Base-by-base conservation (phyloP, 2,329 filamentous ascomycete genomes). In the Monosporascus ibericus region DNA sequence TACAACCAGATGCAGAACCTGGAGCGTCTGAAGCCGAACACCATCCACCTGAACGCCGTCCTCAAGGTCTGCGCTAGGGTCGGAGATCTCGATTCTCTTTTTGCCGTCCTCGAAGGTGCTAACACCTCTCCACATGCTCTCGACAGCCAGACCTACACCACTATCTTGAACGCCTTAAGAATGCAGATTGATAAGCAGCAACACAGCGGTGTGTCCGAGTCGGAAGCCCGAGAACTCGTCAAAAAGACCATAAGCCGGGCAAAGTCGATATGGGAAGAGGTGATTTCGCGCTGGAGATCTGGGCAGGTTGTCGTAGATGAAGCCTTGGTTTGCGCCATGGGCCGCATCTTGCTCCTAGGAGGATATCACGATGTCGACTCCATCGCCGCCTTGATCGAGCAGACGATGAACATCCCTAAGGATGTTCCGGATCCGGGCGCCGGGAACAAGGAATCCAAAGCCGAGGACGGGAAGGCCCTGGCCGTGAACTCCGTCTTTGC, bases 21-120 rank as follows among this genome's bases (percentile, higher is more conserved):
- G 37, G 83, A 80, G 1, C 75, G 77, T 7, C 75, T 95, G 48
- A 78, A 84, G 58, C 87, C 88, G 17, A 88, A 85, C 59, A 87
- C 86, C 37, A 87, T 90, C 52, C 94, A 97, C 65, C 84, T 89
- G 57, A 99, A 99, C 66, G 89, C 92, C 9, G 82, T 91, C n/a
- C 74, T 99, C 44, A 84, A 85, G 53, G 87, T 94, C 8, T 97
- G 92, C 67, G 81, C 86, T 47, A 79, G 82, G 52, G 86, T 88
- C 4, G 68, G 77, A 14, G 86, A 96, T 65, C 77, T 95, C 68
- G 90, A 96, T 59, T 81, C 85, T 17, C 73, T 97, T 60, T 95
- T 94, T 77, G 79, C 80, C 51, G 79, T 96, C 57, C 82, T 86
- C 44, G 79, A 82, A n/a, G 83, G 85, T 34, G 78, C 92, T 52